Evolutionary conservation across 2,329 filamentous ascomycete genomes (phyloP), one percentile per base, ranked within the genome.

Genomic region (Plectosphaerella plurivora): DNA sequence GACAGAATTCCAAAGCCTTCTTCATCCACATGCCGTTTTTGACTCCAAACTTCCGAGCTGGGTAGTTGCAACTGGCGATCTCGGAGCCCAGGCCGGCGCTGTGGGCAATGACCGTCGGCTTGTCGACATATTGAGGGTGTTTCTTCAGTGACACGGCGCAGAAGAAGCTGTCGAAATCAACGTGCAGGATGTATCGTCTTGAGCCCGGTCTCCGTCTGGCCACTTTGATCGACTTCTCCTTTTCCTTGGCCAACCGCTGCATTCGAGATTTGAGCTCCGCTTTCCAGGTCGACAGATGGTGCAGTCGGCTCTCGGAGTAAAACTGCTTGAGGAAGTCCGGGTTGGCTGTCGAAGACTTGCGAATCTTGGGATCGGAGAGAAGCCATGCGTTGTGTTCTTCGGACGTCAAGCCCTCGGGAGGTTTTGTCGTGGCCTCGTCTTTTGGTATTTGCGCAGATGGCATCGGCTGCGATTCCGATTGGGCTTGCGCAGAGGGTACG

Each of bases 21-120:
- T 93, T 95, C 93, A 99, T 97, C 94, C 95, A 99, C 94, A 97
- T 99, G 37, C 95, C 95, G 60, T 99, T 99, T 65, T 92, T 96
- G 51, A 99, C 79, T 1, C 93, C 93, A 60, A 86, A 94, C 33
- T 82, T 79, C 37, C 94, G 84, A 7, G 95, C 94, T 18, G 88
- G 85, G 65, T 99, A 99, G 63, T 99, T 99, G 71, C 94, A 99
- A 58, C 92, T 97, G 20, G 94, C 94, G 62, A 99, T 97, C 65
- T 99, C 94, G 0, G 93, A 96, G 1, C 90, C 91, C 22, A 82
- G 83, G 0, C 93, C 93, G 45, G 80, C 81, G 5, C 93, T 88
- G 64, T 99, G 94, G 4, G 94, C 93, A 35, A 99, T 89, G 1
- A 89, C 94, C 2, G 88, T 84, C 0, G 95, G 94, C 63, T 91